A percentile compares a stretch with the other conserved stretches of the same genome.
phyloP scores from a whole-genome alignment of 2,329 filamentous ascomycete species.

The Pyrenophora graminea region DNA sequence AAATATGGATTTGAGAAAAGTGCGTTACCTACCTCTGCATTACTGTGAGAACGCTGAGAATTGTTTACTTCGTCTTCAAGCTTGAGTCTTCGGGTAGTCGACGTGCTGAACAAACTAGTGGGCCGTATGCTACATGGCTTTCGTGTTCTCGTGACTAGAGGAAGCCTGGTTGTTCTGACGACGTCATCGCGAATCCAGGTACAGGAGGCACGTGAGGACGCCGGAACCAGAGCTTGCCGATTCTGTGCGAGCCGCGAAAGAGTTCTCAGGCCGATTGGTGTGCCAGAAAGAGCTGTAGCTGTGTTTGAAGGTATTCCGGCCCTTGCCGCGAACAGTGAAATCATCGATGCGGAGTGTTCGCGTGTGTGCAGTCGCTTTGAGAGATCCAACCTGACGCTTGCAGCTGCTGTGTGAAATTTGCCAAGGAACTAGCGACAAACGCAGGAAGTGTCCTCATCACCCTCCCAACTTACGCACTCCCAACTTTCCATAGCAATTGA shows the following conservation, averaged over 20 bases:
- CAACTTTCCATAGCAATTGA: neutral
- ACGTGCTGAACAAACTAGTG: slow-evolving; percentile 26
- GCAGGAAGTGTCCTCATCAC: neutral
- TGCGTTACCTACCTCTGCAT: slow-evolving; percentile 20
- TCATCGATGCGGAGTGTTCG: slow-evolving; percentile 14
- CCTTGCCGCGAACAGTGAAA: slow-evolving; percentile 22
- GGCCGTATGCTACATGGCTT: slow-evolving; percentile 3
- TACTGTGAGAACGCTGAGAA: neutral
- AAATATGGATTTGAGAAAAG: neutral
- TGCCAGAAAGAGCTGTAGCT: slow-evolving; percentile 8
- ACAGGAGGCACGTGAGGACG: slow-evolving; percentile 40
- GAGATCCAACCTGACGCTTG: slow-evolving; percentile 11
- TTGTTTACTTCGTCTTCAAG: slow-evolving; percentile 15
- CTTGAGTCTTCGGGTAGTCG: slow-evolving; percentile 13
- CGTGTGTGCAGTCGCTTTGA: slow-evolving; percentile 13
- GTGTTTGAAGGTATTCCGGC: slow-evolving; percentile 17
- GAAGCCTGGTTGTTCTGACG: slow-evolving; percentile 2
- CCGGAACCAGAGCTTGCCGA: slow-evolving; percentile 23
- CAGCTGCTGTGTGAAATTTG: slow-evolving; percentile 5
- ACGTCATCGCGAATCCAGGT: slow-evolving; percentile 22
- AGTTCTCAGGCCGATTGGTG: slow-evolving; percentile 11
- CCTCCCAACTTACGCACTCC: neutral
- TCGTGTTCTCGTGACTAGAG: neutral
- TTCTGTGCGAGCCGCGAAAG: slow-evolving; percentile 16
- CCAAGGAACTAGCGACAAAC: slow-evolving; percentile 18